Percentiles rank a stretch among this genome's conserved stretches.
Conservation (phyloP, 139 green algal genomes). For the Asterochloris erici region DNA sequence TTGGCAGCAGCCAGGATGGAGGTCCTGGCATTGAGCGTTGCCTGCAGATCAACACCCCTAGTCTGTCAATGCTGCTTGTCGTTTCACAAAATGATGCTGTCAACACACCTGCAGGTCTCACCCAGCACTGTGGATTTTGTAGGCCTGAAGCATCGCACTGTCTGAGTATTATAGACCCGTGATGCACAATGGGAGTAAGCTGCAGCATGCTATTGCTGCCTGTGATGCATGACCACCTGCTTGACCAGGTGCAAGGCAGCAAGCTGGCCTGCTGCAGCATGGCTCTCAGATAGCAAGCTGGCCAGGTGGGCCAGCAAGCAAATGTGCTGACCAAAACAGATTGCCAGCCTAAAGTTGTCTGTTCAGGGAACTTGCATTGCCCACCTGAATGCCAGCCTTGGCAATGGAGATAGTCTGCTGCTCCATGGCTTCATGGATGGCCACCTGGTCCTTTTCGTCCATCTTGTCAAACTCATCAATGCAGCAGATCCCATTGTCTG, state of each 20-base stretch:
- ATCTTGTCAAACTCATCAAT: slow-evolving; percentile 99
- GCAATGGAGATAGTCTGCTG: slow-evolving; percentile 99
- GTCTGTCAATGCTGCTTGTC: not conserved
- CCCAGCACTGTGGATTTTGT: not conserved
- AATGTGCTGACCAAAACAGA: not conserved
- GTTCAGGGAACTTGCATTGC: not conserved
- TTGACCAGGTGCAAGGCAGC: too few species aligned
- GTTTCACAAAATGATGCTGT: not conserved
- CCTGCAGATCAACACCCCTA: slow-evolving; percentile 36
- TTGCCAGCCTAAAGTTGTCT: too few species aligned
- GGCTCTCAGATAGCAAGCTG: too few species aligned
- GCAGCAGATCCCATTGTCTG: slow-evolving; percentile 95
- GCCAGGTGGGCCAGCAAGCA: too few species aligned
- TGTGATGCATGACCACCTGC: too few species aligned
- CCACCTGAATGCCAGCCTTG: slow-evolving; percentile 92
- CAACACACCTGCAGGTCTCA: not conserved
- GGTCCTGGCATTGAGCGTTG: slow-evolving; percentile 93
- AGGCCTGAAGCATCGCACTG: not conserved
- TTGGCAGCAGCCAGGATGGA: slow-evolving; percentile 97
- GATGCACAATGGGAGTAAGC: too few species aligned
- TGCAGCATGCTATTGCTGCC: too few species aligned
- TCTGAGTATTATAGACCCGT: too few species aligned
- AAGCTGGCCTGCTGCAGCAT: too few species aligned
- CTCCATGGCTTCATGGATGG: slow-evolving; percentile 97
- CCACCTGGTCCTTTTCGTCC: slow-evolving; percentile 88